Evolutionary conservation across 2,329 filamentous ascomycete genomes (phyloP).

Genomic region (Neofusicoccum cordaticola): DNA sequence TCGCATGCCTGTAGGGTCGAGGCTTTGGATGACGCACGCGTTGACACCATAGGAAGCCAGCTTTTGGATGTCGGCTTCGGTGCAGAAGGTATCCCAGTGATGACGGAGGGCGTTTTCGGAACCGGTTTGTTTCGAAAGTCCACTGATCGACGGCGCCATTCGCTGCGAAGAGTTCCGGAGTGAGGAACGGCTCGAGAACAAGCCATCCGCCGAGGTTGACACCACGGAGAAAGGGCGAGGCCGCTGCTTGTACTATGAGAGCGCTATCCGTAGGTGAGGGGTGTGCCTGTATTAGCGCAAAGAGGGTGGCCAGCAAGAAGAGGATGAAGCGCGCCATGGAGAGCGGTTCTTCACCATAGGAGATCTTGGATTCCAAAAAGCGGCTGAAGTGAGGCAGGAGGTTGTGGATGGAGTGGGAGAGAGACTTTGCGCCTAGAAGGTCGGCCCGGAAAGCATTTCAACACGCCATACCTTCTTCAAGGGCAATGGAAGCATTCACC

Average conservation of each 20-base stretch:
- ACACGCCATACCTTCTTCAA: no score
- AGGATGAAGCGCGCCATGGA: no score
- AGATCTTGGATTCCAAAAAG: no score
- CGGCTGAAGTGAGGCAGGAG: no score
- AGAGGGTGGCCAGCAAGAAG: background rate
- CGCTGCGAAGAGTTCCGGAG: conserved; percentile 32
- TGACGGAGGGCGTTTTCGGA: conserved; percentile 31
- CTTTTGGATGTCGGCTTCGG: conserved; percentile 41
- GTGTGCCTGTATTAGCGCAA: background rate
- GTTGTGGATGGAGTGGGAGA: no score
- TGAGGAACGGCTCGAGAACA: conserved; percentile 38
- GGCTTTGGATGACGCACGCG: conserved; percentile 20
- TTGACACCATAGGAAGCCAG: conserved; percentile 39
- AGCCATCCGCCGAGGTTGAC: conserved; percentile 40
- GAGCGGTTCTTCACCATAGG: no score
- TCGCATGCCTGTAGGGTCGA: background rate
- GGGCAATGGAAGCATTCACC: no score
- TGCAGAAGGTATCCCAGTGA: conserved; percentile 40
- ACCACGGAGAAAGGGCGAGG: conserved; percentile 22
- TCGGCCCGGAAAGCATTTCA: no score
- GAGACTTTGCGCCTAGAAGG: no score
- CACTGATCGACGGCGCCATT: conserved; percentile 37
- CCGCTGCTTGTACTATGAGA: background rate
- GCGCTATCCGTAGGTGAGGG: background rate
- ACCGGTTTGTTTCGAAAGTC: conserved; percentile 35